phyloP scores from a whole-genome alignment of 73 alveolate genomes.

The Paramecium sexaurelia region DNA sequence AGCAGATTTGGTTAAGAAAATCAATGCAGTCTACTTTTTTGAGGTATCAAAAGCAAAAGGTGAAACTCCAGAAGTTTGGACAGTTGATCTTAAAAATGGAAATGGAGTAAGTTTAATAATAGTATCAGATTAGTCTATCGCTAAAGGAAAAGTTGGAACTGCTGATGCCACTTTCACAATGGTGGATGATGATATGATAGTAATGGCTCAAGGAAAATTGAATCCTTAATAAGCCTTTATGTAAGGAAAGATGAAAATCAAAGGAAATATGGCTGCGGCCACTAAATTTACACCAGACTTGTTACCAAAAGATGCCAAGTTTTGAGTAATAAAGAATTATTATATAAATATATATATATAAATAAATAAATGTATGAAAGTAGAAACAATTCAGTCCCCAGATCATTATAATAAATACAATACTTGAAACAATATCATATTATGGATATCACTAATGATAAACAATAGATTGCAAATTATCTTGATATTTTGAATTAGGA shows the following conservation, averaged over 20 bases:
- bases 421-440: neutral
- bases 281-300: constrained; percentile 84
- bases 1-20: constrained; percentile 74
- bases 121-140: constrained; percentile 24
- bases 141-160: constrained; percentile 76
- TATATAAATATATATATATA: neutral
- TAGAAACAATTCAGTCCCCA: neutral
- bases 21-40: constrained; percentile 79
- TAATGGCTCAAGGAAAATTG: constrained; percentile 71
- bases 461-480: neutral
- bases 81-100: constrained; percentile 82
- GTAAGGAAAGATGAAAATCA: constrained; percentile 85
- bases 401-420: neutral
- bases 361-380: neutral
- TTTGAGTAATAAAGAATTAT: neutral
- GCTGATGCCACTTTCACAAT: constrained; percentile 79
- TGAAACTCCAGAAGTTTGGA: constrained; percentile 72
- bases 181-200: constrained; percentile 79
- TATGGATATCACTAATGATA: constrained; percentile 11
- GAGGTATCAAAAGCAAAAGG: constrained; percentile 74
- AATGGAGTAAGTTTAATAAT: constrained; percentile 2
- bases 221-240: constrained; percentile 83
- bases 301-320: constrained; percentile 76
- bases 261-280: constrained; percentile 85
- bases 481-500: constrained; percentile 42